These are phyloP conservation scores for Cladosporium sp. DNA, from an alignment of 2,329 filamentous ascomycete genomes.

Conservation along the genomic window DNA sequence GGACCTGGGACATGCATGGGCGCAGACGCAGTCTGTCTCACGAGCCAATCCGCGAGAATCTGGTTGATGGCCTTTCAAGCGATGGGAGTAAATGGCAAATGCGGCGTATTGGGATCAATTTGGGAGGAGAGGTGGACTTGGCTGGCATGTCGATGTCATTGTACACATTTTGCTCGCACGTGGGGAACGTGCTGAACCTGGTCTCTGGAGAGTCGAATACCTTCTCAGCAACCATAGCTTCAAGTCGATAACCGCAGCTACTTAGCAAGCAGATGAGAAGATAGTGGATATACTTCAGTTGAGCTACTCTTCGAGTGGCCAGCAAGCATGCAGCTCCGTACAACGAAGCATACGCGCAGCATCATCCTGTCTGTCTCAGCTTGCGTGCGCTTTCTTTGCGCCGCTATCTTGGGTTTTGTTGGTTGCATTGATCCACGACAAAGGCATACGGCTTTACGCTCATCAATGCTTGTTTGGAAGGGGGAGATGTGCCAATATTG, in stretches of 20 bases:
- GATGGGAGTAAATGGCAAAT: conserved; percentile 4
- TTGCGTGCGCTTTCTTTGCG: conserved; percentile 1
- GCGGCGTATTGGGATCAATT: conserved; percentile 6
- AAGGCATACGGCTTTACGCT: neutral
- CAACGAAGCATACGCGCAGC: conserved; percentile 11
- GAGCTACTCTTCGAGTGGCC: conserved; percentile 4
- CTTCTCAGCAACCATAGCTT: conserved; percentile 19
- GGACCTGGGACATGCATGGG: too few species aligned
- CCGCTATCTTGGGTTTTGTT: neutral
- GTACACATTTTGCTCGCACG: conserved; percentile 10
- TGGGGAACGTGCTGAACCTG: conserved; percentile 11
- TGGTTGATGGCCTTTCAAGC: neutral
- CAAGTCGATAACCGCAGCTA: conserved; percentile 22
- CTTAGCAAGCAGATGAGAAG: conserved; percentile 15
- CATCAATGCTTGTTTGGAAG: neutral
- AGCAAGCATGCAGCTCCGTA: conserved; percentile 14
- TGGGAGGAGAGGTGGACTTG: conserved; percentile 3
- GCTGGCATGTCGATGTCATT: conserved; percentile 1
- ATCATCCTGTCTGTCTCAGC: conserved; percentile 13
- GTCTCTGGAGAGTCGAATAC: conserved; percentile 13
- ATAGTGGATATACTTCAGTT: conserved; percentile 15
- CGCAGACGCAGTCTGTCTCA: too few species aligned
- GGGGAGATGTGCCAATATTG: neutral
- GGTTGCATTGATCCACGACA: neutral
- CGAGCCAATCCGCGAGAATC: too few species aligned